Base-by-base conservation (phyloP, 768 basidiomycete species). In the Brasilioporus rufonigricans region DNA sequence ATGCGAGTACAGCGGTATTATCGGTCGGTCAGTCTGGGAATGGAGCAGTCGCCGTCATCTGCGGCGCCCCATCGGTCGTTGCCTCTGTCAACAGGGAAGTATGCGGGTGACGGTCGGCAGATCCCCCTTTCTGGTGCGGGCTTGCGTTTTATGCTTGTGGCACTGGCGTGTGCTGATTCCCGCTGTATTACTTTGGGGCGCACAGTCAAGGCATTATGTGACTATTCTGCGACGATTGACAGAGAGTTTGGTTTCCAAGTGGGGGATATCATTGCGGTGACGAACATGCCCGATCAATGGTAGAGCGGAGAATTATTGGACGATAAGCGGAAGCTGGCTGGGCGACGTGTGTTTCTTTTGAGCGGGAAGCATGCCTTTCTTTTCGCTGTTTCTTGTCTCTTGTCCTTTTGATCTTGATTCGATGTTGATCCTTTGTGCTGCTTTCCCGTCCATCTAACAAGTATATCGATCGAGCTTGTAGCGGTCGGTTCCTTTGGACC, bases 231-330 rank as follows among this genome's bases (percentile, higher is more conserved):
- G 16, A 85, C 87, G 12, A 91, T 89, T 58, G 86, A 90, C 1
- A 93, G 95, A 66, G 96, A 98, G 73, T 98, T 98, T 70, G 90
- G 95, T 69, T 98, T 98, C 84, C 91, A 94, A 67, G 77, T 85
- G 21, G 92, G 90, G 3, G 96, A 98, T 71, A 91, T 97, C 60
- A 97, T 98, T 60, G 95, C 94, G 8, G 95, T 98, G 11, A 95
- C 91, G 0, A 80, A 85, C 21, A 96, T 93, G 7, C 93, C 93
- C 5, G 93, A 94, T 64, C 96, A 96, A 1, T 98, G 96, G 96
- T 98, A 95, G 96, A 89, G 85, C 52, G 96, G 96, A 23, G 87
- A 89, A 62, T 71, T 93, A 55, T 73, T 92, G n/a, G 88, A 91
- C 57, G 89, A 91, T 61, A 76, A 77, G 29, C 73, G 91, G 60